phyloP scores from a whole-genome alignment of 1,139 yeast genomes.

The Sugiyamaella sp. region DNA sequence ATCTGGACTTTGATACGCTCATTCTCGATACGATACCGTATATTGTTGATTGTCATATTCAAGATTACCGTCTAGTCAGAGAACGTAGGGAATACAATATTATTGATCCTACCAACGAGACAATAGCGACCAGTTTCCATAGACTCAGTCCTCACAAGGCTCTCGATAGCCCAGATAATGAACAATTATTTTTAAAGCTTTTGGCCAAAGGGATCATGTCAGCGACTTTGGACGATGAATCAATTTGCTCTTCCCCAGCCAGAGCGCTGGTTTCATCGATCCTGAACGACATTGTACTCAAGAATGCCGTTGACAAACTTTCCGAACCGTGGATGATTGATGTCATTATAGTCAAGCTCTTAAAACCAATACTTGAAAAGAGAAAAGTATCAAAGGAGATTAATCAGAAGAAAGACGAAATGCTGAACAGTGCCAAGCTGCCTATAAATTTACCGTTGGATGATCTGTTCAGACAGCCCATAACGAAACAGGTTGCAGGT shows the following conservation, averaged over 20 bases:
- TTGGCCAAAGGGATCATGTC: slow-evolving; percentile 44
- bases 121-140: slow-evolving; percentile 43
- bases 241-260: slow-evolving; percentile 45
- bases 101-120: slow-evolving; percentile 34
- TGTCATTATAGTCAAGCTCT: slow-evolving; percentile 44
- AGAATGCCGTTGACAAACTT: slow-evolving; percentile 47
- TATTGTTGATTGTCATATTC: slow-evolving; percentile 45
- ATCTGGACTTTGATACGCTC: slow-evolving; percentile 40
- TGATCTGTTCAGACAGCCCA: slow-evolving; percentile 8
- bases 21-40: slow-evolving; percentile 50
- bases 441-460: neutral
- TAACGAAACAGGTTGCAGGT: slow-evolving; percentile 26
- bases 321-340: slow-evolving; percentile 52
- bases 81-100: slow-evolving; percentile 28
- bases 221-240: slow-evolving; percentile 47
- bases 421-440: neutral
- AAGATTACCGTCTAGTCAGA: slow-evolving; percentile 35
- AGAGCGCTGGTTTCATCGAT: slow-evolving; percentile 45
- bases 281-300: slow-evolving; percentile 48
- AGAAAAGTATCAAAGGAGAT: slow-evolving; percentile 6
- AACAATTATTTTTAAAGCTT: slow-evolving; percentile 42
- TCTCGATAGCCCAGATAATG: slow-evolving; percentile 37
- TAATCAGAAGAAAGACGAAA: neutral
- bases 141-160: slow-evolving; percentile 55
- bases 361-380: slow-evolving; percentile 7